Evolutionary conservation across 2,329 filamentous ascomycete species (phyloP), one percentile per base, ranked within the genome.

Genomic region (Trichocomaceae sp.): DNA sequence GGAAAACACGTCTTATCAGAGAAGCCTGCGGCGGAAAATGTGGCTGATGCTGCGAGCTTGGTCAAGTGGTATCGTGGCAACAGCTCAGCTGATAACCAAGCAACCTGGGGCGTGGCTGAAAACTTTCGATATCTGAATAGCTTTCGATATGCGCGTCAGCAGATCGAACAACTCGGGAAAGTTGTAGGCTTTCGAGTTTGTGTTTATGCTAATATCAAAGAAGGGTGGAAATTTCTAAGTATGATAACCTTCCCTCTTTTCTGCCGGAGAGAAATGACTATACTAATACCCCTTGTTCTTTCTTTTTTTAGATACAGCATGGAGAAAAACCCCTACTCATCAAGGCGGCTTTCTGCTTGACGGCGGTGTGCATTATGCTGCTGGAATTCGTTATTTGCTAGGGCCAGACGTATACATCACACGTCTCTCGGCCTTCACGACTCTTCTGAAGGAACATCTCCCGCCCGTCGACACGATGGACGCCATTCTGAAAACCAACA

Each of bases 331-430:
- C 15, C 80, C 81, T 0, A 72, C 73, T 31, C 77, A 83, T 61
- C 80, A 83, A 62, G 81, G 81, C 19, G 81, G 81, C 0, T 83
- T 83, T 58, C 60, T 84, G 46, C 72, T 84, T 1, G 81, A 84
- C 56, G 80, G 77, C 2, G 81, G 81, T 2, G 76, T 83, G 15
- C 81, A 83, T 60, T 77, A 77, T 56, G 65, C 79, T 31, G 80
- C 81, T 23, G 79, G 69, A 2, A 71, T 79, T 37, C 69, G 81
- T 20, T 59, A 79, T 41, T 62, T 83, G 54, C 66, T 83, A 4
- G 70, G 77, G 41, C 56, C 67, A 1, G 63, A 72, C 5, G 73
- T 77, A 45, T 69, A 72, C 1, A 65, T 76, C 37, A 68, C 72
- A 2, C 69, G 66, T 20, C 62, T 79, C 2, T 76, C 75, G 9